Base-by-base conservation (phyloP, 2,329 filamentous ascomycete species). In the Ophiocordyceps camponoti-leonardi region DNA sequence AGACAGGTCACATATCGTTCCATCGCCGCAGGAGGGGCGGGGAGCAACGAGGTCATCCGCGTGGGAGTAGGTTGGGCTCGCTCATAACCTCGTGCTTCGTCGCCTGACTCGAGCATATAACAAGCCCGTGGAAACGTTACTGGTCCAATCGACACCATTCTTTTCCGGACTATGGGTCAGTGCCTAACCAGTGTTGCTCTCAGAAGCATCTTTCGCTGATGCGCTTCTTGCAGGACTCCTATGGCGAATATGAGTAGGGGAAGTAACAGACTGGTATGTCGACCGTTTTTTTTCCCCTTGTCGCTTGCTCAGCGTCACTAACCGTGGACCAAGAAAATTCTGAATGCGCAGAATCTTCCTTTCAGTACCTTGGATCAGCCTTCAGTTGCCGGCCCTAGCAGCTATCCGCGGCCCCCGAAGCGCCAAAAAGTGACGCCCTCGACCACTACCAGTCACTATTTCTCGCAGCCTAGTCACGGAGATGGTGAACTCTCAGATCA, bases 131-230 rank as follows among this genome's bases (percentile, higher is more conserved):
- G 46, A 51, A 52, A 45, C 57, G 61, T 48, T 66, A 66, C 48
- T 48, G 53, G 45, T 65, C 44, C 14, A 16, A 61, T 47, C 50
- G 59, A 47, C 57, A 57, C 49, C 56, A 58, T 53, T 64, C 61
- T 48, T 62, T 64, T 51, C 63, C 63, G 44, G 63, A 66, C 54
- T 67, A 66, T 66, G 63, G 60, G 63, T 66, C 60, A 45, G 53
- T 48, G 47, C n/a, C n/a, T n/a, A n/a, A n/a, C n/a, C n/a, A n/a
- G 49, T 43, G 42, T 43, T 42, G 35, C 26, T 6, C 11, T 22
- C 42, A 42, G 28, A 22, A 18, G 6, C 18, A 41, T n/a, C 13
- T 28, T 41, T 4, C 3, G 14, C 41, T 44, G n/a, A 40, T 30
- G 37, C 12, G 31, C 11, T 23, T 10, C 33, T 20, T 8, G 16